Evolutionary conservation across 805 yeast species (phyloP).

Genomic region (Candida sithepensis): DNA sequence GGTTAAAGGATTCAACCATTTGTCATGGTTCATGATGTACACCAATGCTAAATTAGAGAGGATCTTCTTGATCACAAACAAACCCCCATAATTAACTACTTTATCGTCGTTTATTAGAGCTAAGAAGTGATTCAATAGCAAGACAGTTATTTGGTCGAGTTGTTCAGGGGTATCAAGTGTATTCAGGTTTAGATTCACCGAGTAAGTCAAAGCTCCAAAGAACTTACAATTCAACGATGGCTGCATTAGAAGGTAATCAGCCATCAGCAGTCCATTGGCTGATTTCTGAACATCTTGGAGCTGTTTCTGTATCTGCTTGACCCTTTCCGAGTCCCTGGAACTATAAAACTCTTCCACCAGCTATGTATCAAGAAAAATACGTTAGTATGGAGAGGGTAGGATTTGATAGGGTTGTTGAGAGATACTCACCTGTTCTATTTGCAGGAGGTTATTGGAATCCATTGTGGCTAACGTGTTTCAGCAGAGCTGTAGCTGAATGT

Average conservation of each 20-base stretch:
- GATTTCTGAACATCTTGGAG: constrained; percentile 61
- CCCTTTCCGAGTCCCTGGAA: constrained; percentile 35
- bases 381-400: too few relatives aligned
- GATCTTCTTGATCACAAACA: constrained; percentile 55
- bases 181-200: constrained; percentile 51
- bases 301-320: constrained; percentile 44
- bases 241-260: constrained; percentile 44
- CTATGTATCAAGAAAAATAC: constrained; percentile 8
- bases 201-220: constrained; percentile 78
- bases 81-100: constrained; percentile 16
- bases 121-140: constrained; percentile 13
- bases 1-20: constrained; percentile 40
- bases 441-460: neutral
- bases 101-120: constrained; percentile 11
- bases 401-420: too few relatives aligned
- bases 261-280: constrained; percentile 52
- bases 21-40: constrained; percentile 36
- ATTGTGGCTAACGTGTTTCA: neutral
- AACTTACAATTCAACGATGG: constrained; percentile 52
- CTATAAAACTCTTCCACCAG: constrained; percentile 41
- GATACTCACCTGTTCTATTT: neutral
- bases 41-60: constrained; percentile 51
- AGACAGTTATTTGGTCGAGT: constrained; percentile 4
- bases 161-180: constrained; percentile 7
- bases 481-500: too few relatives aligned